A percentile compares a stretch with the other conserved stretches of the same genome.
phyloP scores from a whole-genome alignment of 768 basidiomycete genomes.

The Lanmaoa pseudosensibilis region DNA sequence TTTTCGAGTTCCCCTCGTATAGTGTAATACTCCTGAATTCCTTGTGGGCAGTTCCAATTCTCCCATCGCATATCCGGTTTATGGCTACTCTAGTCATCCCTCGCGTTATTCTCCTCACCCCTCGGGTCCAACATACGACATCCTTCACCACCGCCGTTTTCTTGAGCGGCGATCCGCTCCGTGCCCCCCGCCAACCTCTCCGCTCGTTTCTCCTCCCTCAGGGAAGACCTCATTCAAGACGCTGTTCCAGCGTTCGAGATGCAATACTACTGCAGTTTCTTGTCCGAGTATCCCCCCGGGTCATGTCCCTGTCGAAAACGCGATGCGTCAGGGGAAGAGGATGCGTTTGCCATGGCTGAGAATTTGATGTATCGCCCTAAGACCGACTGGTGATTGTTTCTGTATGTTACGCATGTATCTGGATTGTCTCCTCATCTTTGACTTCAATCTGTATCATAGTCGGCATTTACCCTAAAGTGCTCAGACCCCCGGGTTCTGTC shows the following conservation, averaged over 20 bases:
- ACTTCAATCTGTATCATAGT: constrained; percentile 13
- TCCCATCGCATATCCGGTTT: constrained; percentile 30
- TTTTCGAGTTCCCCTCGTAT: not conserved
- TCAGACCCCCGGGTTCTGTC: not conserved
- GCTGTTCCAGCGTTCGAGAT: constrained; percentile 32
- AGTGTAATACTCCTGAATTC: constrained; percentile 32
- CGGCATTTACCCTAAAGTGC: not conserved
- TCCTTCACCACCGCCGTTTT: constrained; percentile 9
- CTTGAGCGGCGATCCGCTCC: constrained; percentile 22
- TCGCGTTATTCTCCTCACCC: constrained; percentile 6
- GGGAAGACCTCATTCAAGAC: constrained; percentile 25
- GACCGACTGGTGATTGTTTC: constrained; percentile 6
- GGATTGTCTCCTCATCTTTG: constrained; percentile 7
- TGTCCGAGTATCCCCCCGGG: constrained; percentile 14
- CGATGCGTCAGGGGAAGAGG: constrained; percentile 29
- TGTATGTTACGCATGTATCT: constrained; percentile 28
- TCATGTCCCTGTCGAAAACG: constrained; percentile 23
- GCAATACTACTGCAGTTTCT: constrained; percentile 16
- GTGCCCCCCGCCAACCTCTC: constrained; percentile 10
- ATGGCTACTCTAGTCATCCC: constrained; percentile 32
- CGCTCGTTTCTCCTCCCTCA: constrained; percentile 14
- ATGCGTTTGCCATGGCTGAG: constrained; percentile 33
- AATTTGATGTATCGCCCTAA: constrained; percentile 22
- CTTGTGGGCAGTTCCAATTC: constrained; percentile 34
- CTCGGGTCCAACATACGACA: constrained; percentile 3